Conservation (phyloP, 2,329 filamentous ascomycete genomes). For the Fusarium kyushuense region DNA sequence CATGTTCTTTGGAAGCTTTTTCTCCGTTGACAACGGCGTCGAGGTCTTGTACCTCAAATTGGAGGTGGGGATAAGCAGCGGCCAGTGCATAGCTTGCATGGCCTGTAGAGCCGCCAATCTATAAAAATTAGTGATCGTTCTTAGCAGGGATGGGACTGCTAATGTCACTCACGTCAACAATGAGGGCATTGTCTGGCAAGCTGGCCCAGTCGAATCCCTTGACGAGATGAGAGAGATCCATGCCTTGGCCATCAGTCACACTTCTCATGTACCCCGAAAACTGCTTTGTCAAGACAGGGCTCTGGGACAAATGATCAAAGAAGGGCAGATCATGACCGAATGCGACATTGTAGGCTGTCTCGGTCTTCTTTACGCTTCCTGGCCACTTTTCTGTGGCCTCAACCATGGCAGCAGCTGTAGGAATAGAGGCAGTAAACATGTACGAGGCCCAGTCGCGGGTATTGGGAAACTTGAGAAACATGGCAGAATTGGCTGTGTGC, state of each 20-base stretch:
- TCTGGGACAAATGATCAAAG: constrained; percentile 11
- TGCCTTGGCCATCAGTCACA: constrained; percentile 1
- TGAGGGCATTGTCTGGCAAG: background rate
- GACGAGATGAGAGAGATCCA: constrained; percentile 5
- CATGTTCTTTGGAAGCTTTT: background rate
- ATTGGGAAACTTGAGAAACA: constrained; percentile 3
- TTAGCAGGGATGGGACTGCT: accelerated
- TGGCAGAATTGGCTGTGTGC: constrained; percentile 7
- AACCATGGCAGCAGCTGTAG: constrained; percentile 12
- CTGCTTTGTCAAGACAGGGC: background rate
- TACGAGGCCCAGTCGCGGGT: constrained; percentile 12
- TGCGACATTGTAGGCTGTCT: constrained; percentile 16
- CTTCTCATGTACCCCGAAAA: constrained; percentile 16
- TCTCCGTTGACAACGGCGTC: background rate
- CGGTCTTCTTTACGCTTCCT: background rate
- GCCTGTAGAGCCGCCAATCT: constrained; percentile 13
- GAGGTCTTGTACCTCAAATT: constrained; percentile 12
- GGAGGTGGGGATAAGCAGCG: background rate
- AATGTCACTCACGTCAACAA: constrained; percentile 5
- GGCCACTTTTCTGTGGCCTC: constrained; percentile 9
- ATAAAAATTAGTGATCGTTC: background rate
- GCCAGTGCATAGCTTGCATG: constrained; percentile 9
- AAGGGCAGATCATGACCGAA: constrained; percentile 6
- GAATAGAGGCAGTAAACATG: constrained; percentile 9
- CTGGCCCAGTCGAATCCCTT: constrained; percentile 3